Evolutionary conservation across 2,329 filamentous ascomycete species (phyloP).

Genomic region (Aspergillus sclerotialis): DNA sequence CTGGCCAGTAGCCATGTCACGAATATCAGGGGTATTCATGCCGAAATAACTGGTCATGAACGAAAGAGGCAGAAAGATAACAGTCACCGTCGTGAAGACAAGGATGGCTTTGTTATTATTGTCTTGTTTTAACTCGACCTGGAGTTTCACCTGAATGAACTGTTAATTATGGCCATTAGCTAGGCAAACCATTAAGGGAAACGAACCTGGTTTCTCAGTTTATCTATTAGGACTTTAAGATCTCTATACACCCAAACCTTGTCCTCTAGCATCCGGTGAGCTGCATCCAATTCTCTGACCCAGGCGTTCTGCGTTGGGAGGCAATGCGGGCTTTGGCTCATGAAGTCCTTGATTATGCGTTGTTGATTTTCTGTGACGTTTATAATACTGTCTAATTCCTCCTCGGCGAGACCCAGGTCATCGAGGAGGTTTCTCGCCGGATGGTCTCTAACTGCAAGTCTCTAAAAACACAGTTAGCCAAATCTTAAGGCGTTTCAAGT

Average conservation of each 20-base stretch:
- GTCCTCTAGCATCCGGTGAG: background rate
- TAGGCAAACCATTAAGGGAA: background rate
- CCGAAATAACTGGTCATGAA: constrained; percentile 26
- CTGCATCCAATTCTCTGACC: background rate
- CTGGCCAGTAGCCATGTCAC: constrained; percentile 12
- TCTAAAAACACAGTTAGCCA: background rate
- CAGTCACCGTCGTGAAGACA: constrained; percentile 25
- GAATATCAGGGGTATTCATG: constrained; percentile 23
- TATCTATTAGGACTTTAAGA: background rate
- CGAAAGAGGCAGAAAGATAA: constrained; percentile 24
- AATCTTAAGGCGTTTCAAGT: too few relatives aligned
- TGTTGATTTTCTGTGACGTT: background rate
- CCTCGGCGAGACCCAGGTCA: background rate
- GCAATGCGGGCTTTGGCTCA: background rate
- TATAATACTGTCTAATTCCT: background rate
- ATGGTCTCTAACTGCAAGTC: background rate
- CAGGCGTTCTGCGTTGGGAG: background rate
- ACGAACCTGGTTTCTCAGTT: background rate
- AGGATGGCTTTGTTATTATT: constrained; percentile 21
- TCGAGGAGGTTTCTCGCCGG: background rate
- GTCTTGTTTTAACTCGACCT: constrained; percentile 13
- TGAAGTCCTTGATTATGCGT: background rate
- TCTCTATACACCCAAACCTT: background rate
- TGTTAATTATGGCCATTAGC: background rate
- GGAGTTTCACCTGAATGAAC: background rate